Evolutionary conservation across 2,329 filamentous ascomycete species (phyloP), one percentile per base, ranked within the genome.

Genomic region (Colletotrichum truncatum): DNA sequence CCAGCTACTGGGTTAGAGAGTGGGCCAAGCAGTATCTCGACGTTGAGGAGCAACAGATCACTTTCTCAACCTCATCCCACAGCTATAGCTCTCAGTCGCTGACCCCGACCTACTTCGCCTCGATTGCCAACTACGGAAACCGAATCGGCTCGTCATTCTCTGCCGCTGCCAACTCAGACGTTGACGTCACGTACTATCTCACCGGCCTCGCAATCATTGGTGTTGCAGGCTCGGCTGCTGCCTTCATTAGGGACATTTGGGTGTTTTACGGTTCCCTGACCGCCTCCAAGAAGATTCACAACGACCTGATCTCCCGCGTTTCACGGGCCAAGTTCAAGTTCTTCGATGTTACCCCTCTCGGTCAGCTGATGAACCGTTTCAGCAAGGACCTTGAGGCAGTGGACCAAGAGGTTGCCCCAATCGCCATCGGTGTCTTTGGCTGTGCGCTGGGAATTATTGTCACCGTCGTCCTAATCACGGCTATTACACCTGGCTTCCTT

Each of bases 341-440:
- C 81, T 99, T 99, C 73, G 96, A 99, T 74, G 92, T 95, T 1
- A 99, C 96, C 0, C 96, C 96, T 3, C 87, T 98, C 0, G 96
- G 96, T 11, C 95, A 98, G 78, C 85, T 99, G 73, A 98, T 98
- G 91, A 99, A 99, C 78, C 89, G 96, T 18, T 99, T 99, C 81
- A 98, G 95, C 76, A 98, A 98, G 78, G 96, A 99, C 76, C 87
- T 99, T 12, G 94, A 99, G 76, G 90, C 94, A 10, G 86, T 99
- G 18, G 96, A 99, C 71, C 96, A 99, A 76, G 96, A 99, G 77
- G 93, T 99, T 63, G 94, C 96, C 0, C 93, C 94, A 3, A 90
- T 97, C 39, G 95, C 96, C 21, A 94, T 98, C 70, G 87, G 88
- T 57, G 86, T 91, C 55, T 87, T 91, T 78, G 85, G 83, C n/a